Evolutionary conservation across 148 eudicot species (phyloP).

Genomic region (Persicaria tinctoria): DNA sequence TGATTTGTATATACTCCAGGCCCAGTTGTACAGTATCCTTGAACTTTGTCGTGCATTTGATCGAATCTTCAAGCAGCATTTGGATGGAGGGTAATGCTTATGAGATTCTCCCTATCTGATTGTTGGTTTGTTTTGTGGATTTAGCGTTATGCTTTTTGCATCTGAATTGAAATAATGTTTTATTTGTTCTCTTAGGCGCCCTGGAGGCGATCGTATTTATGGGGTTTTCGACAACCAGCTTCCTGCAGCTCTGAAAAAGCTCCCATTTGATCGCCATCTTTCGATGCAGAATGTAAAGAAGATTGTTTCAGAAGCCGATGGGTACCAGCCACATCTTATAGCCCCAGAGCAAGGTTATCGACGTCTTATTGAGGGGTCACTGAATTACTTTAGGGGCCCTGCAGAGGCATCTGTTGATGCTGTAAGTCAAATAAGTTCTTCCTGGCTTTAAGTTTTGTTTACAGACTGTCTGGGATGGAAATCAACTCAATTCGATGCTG

Average conservation of each 20-base stretch:
- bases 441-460: not conserved
- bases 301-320: conserved; percentile 71
- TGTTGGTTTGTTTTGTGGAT: not conserved
- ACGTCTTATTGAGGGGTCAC: conserved; percentile 64
- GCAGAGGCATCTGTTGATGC: conserved; percentile 87
- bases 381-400: conserved; percentile 64
- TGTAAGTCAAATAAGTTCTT: conserved; percentile 28
- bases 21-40: conserved; percentile 25
- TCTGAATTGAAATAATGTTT: not conserved
- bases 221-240: conserved; percentile 86
- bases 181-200: conserved; percentile 38
- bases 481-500: not conserved
- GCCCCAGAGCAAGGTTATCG: conserved; percentile 89
- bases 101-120: not conserved
- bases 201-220: conserved; percentile 77
- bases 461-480: not conserved
- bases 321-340: conserved; percentile 80
- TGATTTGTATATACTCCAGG: not conserved
- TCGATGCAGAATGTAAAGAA: conserved; percentile 56
- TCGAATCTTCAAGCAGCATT: conserved; percentile 14
- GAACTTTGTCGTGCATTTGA: conserved; percentile 50
- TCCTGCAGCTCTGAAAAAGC: conserved; percentile 76
- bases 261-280: conserved; percentile 76
- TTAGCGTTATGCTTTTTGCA: not conserved
- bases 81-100: conserved; percentile 14